Evolutionary conservation across 2,329 filamentous ascomycete species (phyloP).

Genomic region (Aspergillus fischeri): DNA sequence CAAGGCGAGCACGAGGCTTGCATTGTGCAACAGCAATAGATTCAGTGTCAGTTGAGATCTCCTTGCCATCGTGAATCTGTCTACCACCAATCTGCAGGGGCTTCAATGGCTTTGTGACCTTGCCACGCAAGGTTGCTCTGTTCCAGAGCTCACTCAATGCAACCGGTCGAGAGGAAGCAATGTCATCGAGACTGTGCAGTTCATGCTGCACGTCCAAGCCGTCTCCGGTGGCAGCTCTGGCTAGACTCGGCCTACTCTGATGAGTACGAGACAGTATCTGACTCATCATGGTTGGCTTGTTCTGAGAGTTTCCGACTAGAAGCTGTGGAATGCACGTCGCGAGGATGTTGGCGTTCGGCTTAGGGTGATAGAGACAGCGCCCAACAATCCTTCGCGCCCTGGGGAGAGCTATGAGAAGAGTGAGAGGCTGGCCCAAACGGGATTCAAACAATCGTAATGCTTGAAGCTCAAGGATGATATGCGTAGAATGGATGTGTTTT

Average conservation of each 20-base stretch:
- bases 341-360: not conserved
- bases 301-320: not conserved
- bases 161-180: constrained; percentile 23
- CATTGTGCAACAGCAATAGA: constrained; percentile 1
- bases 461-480: not conserved
- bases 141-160: constrained; percentile 18
- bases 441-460: not conserved
- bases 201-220: constrained; percentile 10
- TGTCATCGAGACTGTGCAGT: constrained; percentile 15
- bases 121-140: constrained; percentile 15
- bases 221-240: not conserved
- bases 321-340: not conserved
- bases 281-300: constrained; percentile 2
- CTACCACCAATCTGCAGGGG: constrained; percentile 7
- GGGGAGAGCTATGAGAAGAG: not conserved
- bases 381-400: not conserved
- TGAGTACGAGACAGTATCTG: not conserved
- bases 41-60: not conserved
- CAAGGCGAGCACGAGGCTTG: constrained; percentile 7
- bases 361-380: not conserved
- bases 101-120: constrained; percentile 17
- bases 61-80: constrained; percentile 1
- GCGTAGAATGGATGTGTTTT: not conserved
- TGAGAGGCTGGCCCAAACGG: not conserved
- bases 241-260: not conserved